Conservation (phyloP, 2,329 filamentous ascomycete species). For the Aspergillus hortae region DNA sequence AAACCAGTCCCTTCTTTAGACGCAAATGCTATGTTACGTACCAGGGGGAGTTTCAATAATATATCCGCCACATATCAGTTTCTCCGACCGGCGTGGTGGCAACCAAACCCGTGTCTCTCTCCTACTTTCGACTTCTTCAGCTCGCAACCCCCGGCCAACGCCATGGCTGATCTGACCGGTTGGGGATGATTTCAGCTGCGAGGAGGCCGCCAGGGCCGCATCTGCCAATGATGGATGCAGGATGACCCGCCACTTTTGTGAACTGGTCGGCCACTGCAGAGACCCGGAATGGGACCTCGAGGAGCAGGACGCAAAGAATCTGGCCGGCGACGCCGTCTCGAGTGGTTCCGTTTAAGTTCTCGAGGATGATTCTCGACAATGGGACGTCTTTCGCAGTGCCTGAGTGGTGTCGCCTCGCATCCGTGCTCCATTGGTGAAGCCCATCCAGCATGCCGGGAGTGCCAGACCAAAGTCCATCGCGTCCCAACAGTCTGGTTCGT, state of each 20-base stretch:
- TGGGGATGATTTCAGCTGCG: background rate
- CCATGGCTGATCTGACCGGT: background rate
- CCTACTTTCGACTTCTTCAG: background rate
- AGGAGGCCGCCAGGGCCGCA: background rate
- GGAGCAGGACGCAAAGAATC: background rate
- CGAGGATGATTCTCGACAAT: no score
- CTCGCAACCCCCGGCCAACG: background rate
- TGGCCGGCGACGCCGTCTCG: background rate
- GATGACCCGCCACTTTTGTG: background rate
- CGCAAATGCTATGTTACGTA: no score
- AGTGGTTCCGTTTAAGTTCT: no score
- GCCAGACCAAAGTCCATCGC: background rate
- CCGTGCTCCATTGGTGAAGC: background rate
- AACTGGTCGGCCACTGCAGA: background rate
- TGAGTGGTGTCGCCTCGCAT: background rate
- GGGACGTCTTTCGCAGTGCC: background rate
- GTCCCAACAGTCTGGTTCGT: background rate
- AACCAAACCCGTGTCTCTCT: background rate
- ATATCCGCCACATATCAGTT: background rate
- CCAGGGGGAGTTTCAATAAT: no score
- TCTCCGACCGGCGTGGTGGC: background rate
- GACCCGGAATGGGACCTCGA: background rate
- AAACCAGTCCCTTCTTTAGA: no score
- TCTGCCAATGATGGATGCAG: conserved; percentile 1
- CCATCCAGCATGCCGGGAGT: background rate